A percentile compares a stretch with the other conserved stretches of the same genome.
Evolutionary conservation across 2,329 filamentous ascomycete species (phyloP).

Genomic region (Rhexocercosporidium sp.): DNA sequence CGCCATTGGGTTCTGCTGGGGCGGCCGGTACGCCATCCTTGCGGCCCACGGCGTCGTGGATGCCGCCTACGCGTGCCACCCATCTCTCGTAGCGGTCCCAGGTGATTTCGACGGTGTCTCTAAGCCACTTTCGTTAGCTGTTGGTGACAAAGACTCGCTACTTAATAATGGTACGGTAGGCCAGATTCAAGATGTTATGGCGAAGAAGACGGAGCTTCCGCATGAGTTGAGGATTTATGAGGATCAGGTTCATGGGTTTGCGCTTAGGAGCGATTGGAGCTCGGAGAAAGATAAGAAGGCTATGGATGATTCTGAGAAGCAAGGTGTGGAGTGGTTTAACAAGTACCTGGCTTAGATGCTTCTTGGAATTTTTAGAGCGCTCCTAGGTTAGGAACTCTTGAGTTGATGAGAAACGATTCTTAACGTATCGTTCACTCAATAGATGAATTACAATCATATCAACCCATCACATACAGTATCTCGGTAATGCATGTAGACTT

Average conservation of each 20-base stretch:
- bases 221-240: constrained; percentile 49
- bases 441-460: too few species aligned
- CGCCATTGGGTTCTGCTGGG: constrained; percentile 64
- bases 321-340: constrained; percentile 48
- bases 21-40: constrained; percentile 57
- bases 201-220: constrained; percentile 44
- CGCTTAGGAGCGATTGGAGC: constrained; percentile 49
- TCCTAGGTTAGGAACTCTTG: too few species aligned
- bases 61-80: constrained; percentile 49
- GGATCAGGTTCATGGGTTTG: constrained; percentile 51
- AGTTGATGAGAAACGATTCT: too few species aligned
- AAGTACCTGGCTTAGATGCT: constrained; percentile 41
- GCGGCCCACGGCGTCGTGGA: constrained; percentile 47
- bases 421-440: too few species aligned
- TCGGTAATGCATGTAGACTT: too few species aligned
- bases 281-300: constrained; percentile 52
- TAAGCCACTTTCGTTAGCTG: constrained; percentile 47
- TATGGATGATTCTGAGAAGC: constrained; percentile 51
- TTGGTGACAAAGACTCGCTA: constrained; percentile 50
- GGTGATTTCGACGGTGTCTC: constrained; percentile 47
- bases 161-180: constrained; percentile 46
- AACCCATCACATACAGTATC: too few species aligned
- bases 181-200: constrained; percentile 48
- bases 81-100: constrained; percentile 48
- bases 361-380: too few species aligned